Base-by-base conservation (phyloP, 2,329 filamentous ascomycete genomes). In the Thelonectria blattea region DNA sequence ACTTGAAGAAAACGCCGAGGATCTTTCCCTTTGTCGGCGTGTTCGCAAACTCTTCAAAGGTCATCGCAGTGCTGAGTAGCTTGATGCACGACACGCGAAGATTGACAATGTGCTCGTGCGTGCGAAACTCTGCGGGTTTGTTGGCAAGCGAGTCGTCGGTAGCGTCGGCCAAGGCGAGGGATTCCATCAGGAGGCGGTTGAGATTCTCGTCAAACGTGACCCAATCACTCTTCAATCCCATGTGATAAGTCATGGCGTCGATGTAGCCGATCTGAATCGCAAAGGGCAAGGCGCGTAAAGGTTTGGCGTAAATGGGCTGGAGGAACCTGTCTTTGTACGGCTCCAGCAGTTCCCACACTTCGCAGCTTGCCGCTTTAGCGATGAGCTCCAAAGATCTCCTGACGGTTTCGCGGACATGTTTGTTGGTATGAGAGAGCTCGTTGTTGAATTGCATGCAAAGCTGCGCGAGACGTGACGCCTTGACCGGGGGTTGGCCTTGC, bases 191-290 rank as follows among this genome's bases (percentile, higher is more conserved):
- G 43, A 99, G 81, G 46, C 95, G 87, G 67, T 95, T 96, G 24
- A 98, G 83, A 64, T 93, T 88, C 51, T 98, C 94, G 66, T 97
- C 95, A 74, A 98, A 97, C 8, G 89, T 87, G 24, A 99, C 88
- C 71, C 97, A 94, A 65, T 95, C 91, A 50, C 90, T 88, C 74
- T 96, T 94, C 50, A 99, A 83, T 58, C 90, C 89, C 79, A 99
- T 86, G 72, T 96, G 96, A 76, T 96, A 99, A 0, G 92, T 97
- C 72, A 99, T 93, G 1, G 95, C 95, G 74, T 99, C 96, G 68
- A 99, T 97, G 72, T 96, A 98, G 4, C 95, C 96, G 67, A 99
- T 99, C 78, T 99, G 96, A 3, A 92, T 94, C 5, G 92, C 85
- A 72, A 99, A 99, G 0, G 95, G 95, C 62, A 99, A 80, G 1